Evolutionary conservation across 2,329 filamentous ascomycete species (phyloP).

Genomic region (Helotiales sp.): DNA sequence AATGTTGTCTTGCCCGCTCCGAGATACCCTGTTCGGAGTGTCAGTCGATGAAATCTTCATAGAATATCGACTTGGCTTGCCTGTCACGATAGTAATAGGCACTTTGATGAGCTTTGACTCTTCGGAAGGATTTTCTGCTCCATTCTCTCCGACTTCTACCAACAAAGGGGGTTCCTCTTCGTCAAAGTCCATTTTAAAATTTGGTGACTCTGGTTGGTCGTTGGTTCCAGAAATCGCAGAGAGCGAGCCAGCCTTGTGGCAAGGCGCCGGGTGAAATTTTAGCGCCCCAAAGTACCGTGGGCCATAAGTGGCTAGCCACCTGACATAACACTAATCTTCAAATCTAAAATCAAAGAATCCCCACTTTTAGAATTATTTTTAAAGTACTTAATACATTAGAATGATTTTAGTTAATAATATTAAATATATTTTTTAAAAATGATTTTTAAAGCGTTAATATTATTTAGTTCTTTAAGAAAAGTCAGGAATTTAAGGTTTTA

Average conservation of each 20-base stretch:
- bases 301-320: too few species aligned
- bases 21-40: slow-evolving; percentile 72
- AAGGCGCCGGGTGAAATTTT: background rate
- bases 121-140: slow-evolving; percentile 48
- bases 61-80: slow-evolving; percentile 48
- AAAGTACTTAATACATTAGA: too few species aligned
- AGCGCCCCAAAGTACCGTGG: too few species aligned
- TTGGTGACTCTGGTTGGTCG: background rate
- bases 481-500: too few species aligned
- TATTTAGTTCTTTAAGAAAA: too few species aligned
- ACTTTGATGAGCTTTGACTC: slow-evolving; percentile 66
- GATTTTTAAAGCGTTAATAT: too few species aligned
- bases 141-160: slow-evolving; percentile 51
- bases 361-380: too few species aligned
- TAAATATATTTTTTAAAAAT: too few species aligned
- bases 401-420: too few species aligned
- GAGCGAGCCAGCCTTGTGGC: background rate
- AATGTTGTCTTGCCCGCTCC: slow-evolving; percentile 95
- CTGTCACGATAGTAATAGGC: slow-evolving; percentile 84
- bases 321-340: too few species aligned
- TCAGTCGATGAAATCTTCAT: slow-evolving; percentile 5
- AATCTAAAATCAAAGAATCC: too few species aligned
- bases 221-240: background rate
- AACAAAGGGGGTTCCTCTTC: slow-evolving; percentile 72
- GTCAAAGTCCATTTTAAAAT: slow-evolving; percentile 61